Base-by-base conservation (phyloP, 768 basidiomycete species). In the Boletus eberwhitei region DNA sequence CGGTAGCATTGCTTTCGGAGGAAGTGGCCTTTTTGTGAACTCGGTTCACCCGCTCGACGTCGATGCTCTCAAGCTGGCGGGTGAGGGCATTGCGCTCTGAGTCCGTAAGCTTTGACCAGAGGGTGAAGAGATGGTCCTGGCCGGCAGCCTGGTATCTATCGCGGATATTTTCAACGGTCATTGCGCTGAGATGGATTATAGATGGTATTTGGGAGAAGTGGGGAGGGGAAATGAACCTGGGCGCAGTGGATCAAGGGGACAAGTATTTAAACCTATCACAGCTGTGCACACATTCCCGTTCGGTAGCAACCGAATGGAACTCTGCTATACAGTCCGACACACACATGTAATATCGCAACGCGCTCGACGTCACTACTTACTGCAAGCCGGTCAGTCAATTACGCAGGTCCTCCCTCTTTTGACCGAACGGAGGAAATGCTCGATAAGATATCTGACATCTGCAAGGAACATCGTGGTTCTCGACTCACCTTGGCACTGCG, bases 21-120 rank as follows among this genome's bases (percentile, higher is more conserved):
- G 77, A 61, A 59, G 93, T 77, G 19, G 96, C 91, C 61, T 84
- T 88, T 40, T 77, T 64, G 81, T 85, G 95, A 62, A 98, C 83
- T 62, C 85, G 81, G 76, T 98, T 98, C 56, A 98, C 93, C 59
- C 94, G 90, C 54, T 87, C 82, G 61, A 97, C 86, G 70, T 98
- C 86, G 68, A 99, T 84, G 12, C 79, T 72, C 44, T 83, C 78
- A 60, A 98, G 85, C 73, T 98, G 96, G 13, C 72, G 65, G 55
- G 79, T 68, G 51, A 98, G 81, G 9, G 80, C 67, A 8, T 72
- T 66, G 63, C 84, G 90, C 63, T 95, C 86, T 5, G 75, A 50
- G 5, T 83, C 72, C 42, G 82, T 73, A 55, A 98, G 85, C 36
- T 77, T 75, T 53, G 85, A 76, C 86, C 86, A 97, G 77, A 96